phyloP scores from a whole-genome alignment of 2,329 filamentous ascomycete species.

The Beauveria sp. region DNA sequence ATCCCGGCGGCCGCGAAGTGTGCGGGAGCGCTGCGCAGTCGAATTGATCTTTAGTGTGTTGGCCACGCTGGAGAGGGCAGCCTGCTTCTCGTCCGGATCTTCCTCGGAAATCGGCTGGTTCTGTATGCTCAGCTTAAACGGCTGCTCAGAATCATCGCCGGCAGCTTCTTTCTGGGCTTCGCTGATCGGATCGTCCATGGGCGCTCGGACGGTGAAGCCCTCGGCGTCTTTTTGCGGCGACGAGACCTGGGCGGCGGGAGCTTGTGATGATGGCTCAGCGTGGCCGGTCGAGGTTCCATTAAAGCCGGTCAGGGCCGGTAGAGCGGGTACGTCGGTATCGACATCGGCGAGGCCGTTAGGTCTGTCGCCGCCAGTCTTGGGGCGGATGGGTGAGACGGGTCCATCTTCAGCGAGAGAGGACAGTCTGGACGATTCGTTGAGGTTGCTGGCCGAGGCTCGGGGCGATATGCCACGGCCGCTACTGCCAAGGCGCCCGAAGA shows the following conservation, averaged over 20 bases:
- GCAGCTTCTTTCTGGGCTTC: constrained; percentile 60
- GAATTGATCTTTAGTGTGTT: constrained; percentile 61
- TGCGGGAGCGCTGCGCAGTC: constrained; percentile 63
- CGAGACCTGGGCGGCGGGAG: constrained; percentile 28
- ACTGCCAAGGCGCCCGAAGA: constrained; percentile 57
- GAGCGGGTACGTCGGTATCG: neutral
- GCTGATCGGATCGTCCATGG: constrained; percentile 58
- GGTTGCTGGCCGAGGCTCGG: constrained; percentile 50
- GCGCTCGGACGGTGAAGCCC: constrained; percentile 65
- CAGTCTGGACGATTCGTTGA: constrained; percentile 46
- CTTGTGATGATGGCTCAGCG: constrained; percentile 20
- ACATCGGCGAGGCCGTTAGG: neutral
- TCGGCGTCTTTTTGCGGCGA: constrained; percentile 59
- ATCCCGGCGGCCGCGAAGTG: constrained; percentile 79
- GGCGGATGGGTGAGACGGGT: constrained; percentile 18
- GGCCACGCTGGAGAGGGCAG: constrained; percentile 67
- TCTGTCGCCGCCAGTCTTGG: constrained; percentile 8
- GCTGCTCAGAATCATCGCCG: constrained; percentile 52
- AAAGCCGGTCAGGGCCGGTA: neutral
- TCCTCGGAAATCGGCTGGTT: constrained; percentile 72
- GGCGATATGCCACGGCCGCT: constrained; percentile 52
- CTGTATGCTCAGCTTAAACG: constrained; percentile 74
- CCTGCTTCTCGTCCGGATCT: constrained; percentile 64
- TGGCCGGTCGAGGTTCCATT: neutral
- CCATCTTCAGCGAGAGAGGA: constrained; percentile 51